Conservation (phyloP, 208 protist genomes). For the Plasmodiophora brassicae region DNA sequence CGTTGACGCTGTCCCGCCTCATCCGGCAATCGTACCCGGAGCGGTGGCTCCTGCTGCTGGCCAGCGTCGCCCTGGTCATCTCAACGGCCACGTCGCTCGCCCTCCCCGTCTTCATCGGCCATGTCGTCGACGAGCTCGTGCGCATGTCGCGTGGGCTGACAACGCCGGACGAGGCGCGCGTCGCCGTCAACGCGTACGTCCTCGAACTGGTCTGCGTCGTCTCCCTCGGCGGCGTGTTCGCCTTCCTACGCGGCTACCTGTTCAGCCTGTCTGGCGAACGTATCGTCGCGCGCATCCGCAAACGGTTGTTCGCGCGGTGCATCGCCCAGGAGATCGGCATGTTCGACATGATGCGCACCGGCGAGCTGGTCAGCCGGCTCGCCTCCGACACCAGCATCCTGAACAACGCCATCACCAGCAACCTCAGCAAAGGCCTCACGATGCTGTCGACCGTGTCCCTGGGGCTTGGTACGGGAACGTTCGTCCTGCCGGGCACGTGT, state of each 20-base stretch:
- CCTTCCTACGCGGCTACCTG: neutral
- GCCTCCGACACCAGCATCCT: neutral
- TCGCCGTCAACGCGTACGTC: neutral
- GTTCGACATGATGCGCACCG: constrained; percentile 11
- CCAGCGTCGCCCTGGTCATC: neutral
- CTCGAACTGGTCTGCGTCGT: neutral
- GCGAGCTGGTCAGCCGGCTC: constrained; percentile 15
- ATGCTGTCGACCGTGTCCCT: neutral
- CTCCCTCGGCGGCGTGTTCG: neutral
- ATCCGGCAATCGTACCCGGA: neutral
- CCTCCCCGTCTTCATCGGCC: neutral
- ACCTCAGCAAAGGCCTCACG: neutral
- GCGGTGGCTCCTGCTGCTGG: neutral
- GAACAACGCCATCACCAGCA: constrained; percentile 2
- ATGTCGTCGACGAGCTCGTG: neutral
- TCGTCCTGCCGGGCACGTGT: neutral
- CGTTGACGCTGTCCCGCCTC: neutral
- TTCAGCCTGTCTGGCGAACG: neutral
- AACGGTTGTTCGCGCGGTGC: neutral
- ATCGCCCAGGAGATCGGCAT: neutral
- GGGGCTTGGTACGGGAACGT: neutral
- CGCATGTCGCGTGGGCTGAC: neutral
- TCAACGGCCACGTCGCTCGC: neutral
- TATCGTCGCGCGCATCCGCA: constrained; percentile 7
- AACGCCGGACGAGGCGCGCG: neutral